phyloP scores from a whole-genome alignment of 257 asterid genomes.

The Solanum clarkiae region DNA sequence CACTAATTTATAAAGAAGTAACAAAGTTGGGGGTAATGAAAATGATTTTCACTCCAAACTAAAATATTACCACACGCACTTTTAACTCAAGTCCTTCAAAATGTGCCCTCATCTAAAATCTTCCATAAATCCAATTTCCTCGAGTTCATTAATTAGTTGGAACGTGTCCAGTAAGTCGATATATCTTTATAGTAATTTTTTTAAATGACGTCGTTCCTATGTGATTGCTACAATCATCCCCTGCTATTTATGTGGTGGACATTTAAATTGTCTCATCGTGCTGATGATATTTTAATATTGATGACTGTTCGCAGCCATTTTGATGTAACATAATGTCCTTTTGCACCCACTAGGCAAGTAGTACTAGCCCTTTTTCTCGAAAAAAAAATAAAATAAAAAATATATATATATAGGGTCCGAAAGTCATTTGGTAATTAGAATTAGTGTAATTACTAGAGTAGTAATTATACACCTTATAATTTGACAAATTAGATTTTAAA shows the following conservation, averaged over 20 bases:
- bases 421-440: too few relatives aligned
- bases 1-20: too few relatives aligned
- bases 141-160: neutral
- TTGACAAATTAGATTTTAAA: too few relatives aligned
- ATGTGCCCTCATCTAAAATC: neutral
- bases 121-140: neutral
- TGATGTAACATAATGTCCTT: neutral
- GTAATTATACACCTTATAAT: too few relatives aligned
- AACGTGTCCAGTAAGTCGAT: neutral
- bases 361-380: neutral
- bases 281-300: neutral
- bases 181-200: neutral
- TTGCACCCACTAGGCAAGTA: neutral
- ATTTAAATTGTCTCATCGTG: neutral
- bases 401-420: too few relatives aligned
- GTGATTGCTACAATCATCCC: neutral
- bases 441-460: accelerated
- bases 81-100: neutral
- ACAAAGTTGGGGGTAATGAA: too few relatives aligned
- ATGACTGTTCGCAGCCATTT: neutral
- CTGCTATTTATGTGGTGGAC: neutral
- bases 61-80: too few relatives aligned
- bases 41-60: too few relatives aligned
- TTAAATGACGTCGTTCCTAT: neutral
- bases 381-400: too few relatives aligned